Evolutionary conservation across 768 basidiomycete species (phyloP).

Genomic region (Suillus decipiens): DNA sequence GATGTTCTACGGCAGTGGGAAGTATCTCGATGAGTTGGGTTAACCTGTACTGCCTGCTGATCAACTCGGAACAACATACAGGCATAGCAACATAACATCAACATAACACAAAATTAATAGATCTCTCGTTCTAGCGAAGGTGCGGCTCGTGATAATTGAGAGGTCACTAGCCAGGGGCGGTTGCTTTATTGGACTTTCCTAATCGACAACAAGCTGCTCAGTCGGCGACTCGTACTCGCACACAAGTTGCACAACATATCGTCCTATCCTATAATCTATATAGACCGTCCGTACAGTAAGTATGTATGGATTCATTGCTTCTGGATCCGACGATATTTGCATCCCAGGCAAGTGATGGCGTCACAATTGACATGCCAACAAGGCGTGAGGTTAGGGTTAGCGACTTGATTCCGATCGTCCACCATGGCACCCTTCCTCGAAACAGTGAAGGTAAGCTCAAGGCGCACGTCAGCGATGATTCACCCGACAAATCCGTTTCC

Average conservation of each 20-base stretch:
- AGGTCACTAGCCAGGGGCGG: not conserved
- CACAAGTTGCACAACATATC: not conserved
- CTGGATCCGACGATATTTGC: no score
- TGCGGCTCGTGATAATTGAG: not conserved
- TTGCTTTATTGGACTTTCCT: not conserved
- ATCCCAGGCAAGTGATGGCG: no score
- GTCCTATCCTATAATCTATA: not conserved
- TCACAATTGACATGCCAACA: not conserved
- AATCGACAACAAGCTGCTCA: not conserved
- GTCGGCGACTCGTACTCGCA: not conserved
- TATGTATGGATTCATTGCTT: no score
- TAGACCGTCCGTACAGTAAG: no score
- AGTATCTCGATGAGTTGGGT: not conserved
- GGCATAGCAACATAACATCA: not conserved
- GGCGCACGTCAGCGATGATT: not conserved
- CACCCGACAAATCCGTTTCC: not conserved
- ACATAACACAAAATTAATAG: no score
- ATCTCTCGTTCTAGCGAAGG: not conserved
- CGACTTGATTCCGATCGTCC: conserved; percentile 3
- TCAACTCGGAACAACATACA: not conserved
- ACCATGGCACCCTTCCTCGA: conserved; percentile 78
- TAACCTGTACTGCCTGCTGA: no score
- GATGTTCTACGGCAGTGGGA: not conserved
- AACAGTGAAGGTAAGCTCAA: conserved; percentile 54
- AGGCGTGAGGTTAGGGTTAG: conserved; percentile 5